Conservation (phyloP, 176 grass and related monocot species). For the Musa schizocarpa region DNA sequence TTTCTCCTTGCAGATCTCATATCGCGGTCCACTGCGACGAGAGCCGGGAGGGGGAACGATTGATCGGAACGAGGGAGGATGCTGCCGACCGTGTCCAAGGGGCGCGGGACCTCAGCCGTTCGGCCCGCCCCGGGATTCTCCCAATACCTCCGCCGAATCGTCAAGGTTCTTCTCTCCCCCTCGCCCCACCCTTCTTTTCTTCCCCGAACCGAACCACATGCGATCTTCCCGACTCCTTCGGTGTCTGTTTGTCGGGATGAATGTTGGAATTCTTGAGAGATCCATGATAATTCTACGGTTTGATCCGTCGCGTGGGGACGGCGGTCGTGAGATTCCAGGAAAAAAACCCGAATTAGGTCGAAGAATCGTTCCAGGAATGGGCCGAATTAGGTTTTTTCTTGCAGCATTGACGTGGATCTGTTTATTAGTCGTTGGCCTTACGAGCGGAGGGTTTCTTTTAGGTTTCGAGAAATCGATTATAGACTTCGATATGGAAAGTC, state of each 20-base stretch:
- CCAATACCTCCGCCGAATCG: conserved; percentile 84
- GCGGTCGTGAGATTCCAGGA: neutral
- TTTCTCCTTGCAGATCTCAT: neutral
- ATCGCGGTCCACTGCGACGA: too few species aligned
- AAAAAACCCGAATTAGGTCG: neutral
- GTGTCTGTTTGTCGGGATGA: neutral
- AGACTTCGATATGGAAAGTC: neutral
- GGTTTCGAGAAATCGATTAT: neutral
- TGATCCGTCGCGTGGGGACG: neutral
- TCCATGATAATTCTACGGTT: neutral
- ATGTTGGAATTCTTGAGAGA: neutral
- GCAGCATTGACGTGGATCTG: neutral
- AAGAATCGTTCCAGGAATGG: neutral
- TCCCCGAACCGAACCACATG: neutral
- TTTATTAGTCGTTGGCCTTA: neutral
- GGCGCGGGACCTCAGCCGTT: conserved; percentile 30
- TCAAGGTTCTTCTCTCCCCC: conserved; percentile 47
- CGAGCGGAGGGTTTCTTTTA: neutral
- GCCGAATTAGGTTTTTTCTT: neutral
- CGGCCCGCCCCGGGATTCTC: conserved; percentile 56
- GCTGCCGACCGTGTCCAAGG: conserved; percentile 85
- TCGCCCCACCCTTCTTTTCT: neutral
- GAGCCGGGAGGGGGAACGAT: too few species aligned
- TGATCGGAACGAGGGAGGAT: conserved; percentile 26
- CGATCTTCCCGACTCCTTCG: conserved; percentile 2